These are phyloP conservation scores for Chrysosporium queenslandicum DNA, from an alignment of 2,329 filamentous ascomycete species.

Conservation along the genomic window DNA sequence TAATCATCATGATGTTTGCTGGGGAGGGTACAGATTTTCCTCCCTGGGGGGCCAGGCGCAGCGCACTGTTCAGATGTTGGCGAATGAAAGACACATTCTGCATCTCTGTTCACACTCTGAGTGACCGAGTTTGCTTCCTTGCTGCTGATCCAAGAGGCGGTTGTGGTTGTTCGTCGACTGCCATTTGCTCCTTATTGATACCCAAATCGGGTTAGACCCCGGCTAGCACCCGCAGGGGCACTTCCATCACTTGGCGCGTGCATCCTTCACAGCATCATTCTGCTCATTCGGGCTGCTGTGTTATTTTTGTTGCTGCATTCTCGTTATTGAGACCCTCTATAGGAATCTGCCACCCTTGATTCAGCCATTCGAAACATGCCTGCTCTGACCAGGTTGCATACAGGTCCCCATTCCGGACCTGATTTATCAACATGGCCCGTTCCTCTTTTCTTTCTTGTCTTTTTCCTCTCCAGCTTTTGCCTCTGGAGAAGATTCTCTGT, in stretches of 20 bases:
- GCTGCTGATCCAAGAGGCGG: conserved; percentile 5
- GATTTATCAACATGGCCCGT: conserved; percentile 6
- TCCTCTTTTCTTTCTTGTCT: neutral
- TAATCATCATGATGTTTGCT: conserved; percentile 9
- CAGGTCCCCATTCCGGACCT: neutral
- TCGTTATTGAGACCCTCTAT: conserved; percentile 22
- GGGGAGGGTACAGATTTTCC: neutral
- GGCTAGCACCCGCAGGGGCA: conserved; percentile 5
- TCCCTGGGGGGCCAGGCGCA: neutral
- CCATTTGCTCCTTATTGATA: conserved; percentile 16
- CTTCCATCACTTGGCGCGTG: neutral
- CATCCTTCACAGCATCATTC: neutral
- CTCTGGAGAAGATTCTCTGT: neutral
- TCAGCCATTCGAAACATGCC: conserved; percentile 17
- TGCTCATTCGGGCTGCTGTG: neutral
- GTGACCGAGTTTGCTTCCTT: conserved; percentile 3
- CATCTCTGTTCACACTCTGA: neutral
- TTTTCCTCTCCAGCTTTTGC: conserved; percentile 1
- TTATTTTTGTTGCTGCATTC: conserved; percentile 3
- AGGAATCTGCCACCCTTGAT: conserved; percentile 5
- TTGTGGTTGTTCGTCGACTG: neutral
- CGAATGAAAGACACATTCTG: conserved; percentile 7
- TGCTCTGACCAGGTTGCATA: conserved; percentile 7
- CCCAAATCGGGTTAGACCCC: conserved; percentile 16
- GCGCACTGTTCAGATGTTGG: conserved; percentile 2